A percentile compares a stretch with the other conserved stretches of the same genome.
Conservation (phyloP, 345 rosid species). For the Camelina laxa region DNA sequence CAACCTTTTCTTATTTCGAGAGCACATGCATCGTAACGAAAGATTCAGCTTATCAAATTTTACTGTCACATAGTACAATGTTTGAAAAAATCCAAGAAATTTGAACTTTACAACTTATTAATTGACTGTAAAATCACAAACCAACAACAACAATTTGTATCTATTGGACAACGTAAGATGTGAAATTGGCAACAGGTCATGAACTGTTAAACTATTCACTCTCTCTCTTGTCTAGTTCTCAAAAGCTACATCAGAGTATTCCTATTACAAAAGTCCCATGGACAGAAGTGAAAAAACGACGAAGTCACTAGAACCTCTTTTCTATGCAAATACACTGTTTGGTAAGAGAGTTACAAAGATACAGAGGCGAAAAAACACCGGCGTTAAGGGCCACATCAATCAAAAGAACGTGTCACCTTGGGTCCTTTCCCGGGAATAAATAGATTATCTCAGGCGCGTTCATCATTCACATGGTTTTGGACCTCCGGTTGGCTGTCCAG, state of each 20-base stretch:
- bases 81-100: no score
- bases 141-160: no score
- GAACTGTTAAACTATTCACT: neutral
- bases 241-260: conserved; percentile 22
- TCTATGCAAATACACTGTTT: conserved; percentile 11
- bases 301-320: no score
- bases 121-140: no score
- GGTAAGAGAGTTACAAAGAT: conserved; percentile 22
- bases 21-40: no score
- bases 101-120: no score
- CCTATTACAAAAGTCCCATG: conserved; percentile 26
- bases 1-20: no score
- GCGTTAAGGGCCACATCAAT: conserved; percentile 25
- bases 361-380: conserved; percentile 8
- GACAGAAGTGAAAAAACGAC: conserved; percentile 7
- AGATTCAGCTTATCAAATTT: no score
- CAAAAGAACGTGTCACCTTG: conserved; percentile 13
- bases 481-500: conserved; percentile 82
- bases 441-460: conserved; percentile 53
- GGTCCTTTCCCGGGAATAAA: conserved; percentile 24
- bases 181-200: no score
- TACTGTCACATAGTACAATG: no score
- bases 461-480: conserved; percentile 59
- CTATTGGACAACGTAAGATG: no score
- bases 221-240: conserved; percentile 11